These are phyloP conservation scores for Lipomyces chichibuensis DNA, from an alignment of 805 yeast genomes.

Conservation along the genomic window DNA sequence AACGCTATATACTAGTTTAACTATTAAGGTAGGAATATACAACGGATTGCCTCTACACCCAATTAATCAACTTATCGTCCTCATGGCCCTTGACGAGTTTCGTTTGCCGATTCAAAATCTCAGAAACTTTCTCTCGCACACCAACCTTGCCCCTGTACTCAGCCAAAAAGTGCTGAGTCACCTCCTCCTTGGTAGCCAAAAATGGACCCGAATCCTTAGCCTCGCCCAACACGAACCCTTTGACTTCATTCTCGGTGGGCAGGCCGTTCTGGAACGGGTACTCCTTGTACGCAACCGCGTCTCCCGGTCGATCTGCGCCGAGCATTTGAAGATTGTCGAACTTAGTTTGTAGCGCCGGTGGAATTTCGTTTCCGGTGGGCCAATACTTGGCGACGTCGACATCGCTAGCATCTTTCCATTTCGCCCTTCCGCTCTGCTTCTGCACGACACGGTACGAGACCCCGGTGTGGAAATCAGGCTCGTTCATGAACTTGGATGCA, in stretches of 20 bases:
- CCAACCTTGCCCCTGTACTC: slow-evolving; percentile 61
- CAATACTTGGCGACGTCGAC: slow-evolving; percentile 10
- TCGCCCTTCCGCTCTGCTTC: slow-evolving; percentile 59
- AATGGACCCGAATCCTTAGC: slow-evolving; percentile 66
- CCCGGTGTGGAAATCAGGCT: slow-evolving; percentile 65
- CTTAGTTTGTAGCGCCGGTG: neutral
- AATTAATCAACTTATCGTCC: slow-evolving; percentile 52
- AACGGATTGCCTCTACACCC: slow-evolving; percentile 45
- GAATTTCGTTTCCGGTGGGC: neutral
- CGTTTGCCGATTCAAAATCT: slow-evolving; percentile 63
- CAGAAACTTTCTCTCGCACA: slow-evolving; percentile 60
- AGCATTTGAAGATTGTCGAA: slow-evolving; percentile 15
- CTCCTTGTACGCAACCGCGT: slow-evolving; percentile 49
- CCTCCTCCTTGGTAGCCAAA: slow-evolving; percentile 70
- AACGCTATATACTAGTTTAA: neutral
- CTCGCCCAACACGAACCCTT: slow-evolving; percentile 67
- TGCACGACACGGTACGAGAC: slow-evolving; percentile 51
- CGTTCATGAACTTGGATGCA: slow-evolving; percentile 73
- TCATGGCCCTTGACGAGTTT: slow-evolving; percentile 46
- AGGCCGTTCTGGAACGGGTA: slow-evolving; percentile 75
- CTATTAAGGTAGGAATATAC: neutral
- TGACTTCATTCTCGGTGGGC: slow-evolving; percentile 71
- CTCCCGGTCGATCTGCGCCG: slow-evolving; percentile 24
- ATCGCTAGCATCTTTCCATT: slow-evolving; percentile 44
- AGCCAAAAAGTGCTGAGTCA: slow-evolving; percentile 61